Evolutionary conservation across 495 filamentous ascomycete genomes (phyloP).

Genomic region (Neurospora sp.): DNA sequence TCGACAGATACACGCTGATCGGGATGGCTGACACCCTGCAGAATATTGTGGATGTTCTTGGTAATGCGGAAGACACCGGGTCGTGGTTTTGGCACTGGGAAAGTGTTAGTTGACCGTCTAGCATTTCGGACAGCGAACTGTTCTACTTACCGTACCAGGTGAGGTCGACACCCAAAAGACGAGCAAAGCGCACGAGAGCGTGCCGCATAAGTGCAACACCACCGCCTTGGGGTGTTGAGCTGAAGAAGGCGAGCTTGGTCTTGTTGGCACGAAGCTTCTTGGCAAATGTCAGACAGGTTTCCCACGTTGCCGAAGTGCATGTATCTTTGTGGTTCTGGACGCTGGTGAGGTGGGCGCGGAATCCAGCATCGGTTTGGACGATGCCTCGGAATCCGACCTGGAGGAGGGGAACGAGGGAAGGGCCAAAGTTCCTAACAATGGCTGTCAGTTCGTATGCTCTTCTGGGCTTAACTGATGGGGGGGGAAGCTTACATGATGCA

Average conservation of each 20-base stretch:
- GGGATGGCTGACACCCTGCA: slow-evolving; percentile 66
- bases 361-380: slow-evolving; percentile 67
- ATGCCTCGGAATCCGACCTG: slow-evolving; percentile 62
- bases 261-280: slow-evolving; percentile 54
- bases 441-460: neutral
- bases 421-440: slow-evolving; percentile 58
- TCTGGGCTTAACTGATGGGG: neutral
- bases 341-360: slow-evolving; percentile 48
- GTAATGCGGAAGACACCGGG: slow-evolving; percentile 80
- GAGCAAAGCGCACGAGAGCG: slow-evolving; percentile 66
- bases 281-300: slow-evolving; percentile 57
- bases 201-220: slow-evolving; percentile 87
- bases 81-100: slow-evolving; percentile 65
- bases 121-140: slow-evolving; percentile 11
- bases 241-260: slow-evolving; percentile 75
- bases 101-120: slow-evolving; percentile 30
- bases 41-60: slow-evolving; percentile 87
- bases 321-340: slow-evolving; percentile 56
- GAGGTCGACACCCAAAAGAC: slow-evolving; percentile 55
- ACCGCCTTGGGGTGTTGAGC: slow-evolving; percentile 75
- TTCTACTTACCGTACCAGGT: slow-evolving; percentile 56
- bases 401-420: slow-evolving; percentile 59
- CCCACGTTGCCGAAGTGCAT: slow-evolving; percentile 55
- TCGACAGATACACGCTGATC: slow-evolving; percentile 50
- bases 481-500: slow-evolving; percentile 48